Conservation (phyloP, 202 grass and related monocot species). For the Brachypodium distachyon region DNA sequence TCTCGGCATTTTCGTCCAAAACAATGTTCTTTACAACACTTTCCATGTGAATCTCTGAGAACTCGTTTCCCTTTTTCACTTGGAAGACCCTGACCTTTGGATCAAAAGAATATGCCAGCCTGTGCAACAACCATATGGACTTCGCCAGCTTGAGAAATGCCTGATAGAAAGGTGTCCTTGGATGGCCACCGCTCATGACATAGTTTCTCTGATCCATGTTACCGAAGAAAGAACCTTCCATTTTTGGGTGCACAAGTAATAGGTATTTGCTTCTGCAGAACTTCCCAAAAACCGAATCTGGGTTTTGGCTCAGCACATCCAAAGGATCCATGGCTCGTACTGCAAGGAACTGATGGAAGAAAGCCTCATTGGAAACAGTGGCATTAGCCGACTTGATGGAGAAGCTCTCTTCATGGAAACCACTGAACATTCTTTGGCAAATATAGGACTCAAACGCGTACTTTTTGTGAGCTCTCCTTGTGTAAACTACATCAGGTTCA, state of each 20-base stretch:
- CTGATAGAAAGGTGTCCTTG: slow-evolving; percentile 89
- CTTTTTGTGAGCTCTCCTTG: slow-evolving; percentile 83
- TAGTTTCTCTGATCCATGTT: slow-evolving; percentile 97
- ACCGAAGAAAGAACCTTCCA: slow-evolving; percentile 94
- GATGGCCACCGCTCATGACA: slow-evolving; percentile 84
- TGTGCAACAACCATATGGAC: slow-evolving; percentile 90
- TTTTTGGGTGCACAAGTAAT: slow-evolving; percentile 75
- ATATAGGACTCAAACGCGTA: slow-evolving; percentile 92
- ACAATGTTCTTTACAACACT: slow-evolving; percentile 67
- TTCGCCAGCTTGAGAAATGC: slow-evolving; percentile 87
- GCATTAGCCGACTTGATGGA: slow-evolving; percentile 43
- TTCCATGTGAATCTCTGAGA: slow-evolving; percentile 92
- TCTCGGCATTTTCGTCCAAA: slow-evolving; percentile 38
- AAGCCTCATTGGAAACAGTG: slow-evolving; percentile 61
- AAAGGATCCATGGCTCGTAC: slow-evolving; percentile 87
- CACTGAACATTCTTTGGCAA: slow-evolving; percentile 90
- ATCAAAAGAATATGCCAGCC: slow-evolving; percentile 76
- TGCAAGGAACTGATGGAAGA: slow-evolving; percentile 91
- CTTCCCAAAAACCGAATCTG: slow-evolving; percentile 80
- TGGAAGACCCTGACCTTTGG: slow-evolving; percentile 80
- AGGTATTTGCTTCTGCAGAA: slow-evolving; percentile 88
- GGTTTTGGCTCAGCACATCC: slow-evolving; percentile 93
- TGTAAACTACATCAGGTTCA: slow-evolving; percentile 57
- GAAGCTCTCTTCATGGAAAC: slow-evolving; percentile 93
- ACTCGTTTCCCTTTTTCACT: slow-evolving; percentile 62